A percentile compares a stretch with the other conserved stretches of the same genome.
These are phyloP conservation scores for Nitzschia putrida DNA, from an alignment of 108 stramenopile species.

Conservation along the genomic window DNA sequence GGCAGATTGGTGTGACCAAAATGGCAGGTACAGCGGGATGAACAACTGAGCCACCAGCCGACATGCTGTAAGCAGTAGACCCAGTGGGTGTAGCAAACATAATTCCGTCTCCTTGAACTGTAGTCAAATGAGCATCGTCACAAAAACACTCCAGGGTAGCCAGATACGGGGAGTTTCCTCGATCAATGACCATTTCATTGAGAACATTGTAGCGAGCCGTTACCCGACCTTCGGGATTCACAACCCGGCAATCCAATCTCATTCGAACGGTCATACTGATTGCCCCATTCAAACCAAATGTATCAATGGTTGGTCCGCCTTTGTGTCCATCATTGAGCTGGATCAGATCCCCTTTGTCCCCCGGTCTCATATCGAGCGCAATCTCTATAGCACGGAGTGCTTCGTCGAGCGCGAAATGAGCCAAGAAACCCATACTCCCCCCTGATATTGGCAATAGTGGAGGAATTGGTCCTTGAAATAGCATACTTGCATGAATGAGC, in stretches of 20 bases:
- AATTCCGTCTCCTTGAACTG: slow-evolving; percentile 96
- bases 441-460: slow-evolving; percentile 89
- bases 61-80: slow-evolving; percentile 94
- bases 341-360: background rate
- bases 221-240: slow-evolving; percentile 67
- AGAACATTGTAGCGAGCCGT: slow-evolving; percentile 80
- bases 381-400: slow-evolving; percentile 75
- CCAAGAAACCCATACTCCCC: slow-evolving; percentile 93
- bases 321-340: slow-evolving; percentile 1
- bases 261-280: slow-evolving; percentile 90
- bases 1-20: slow-evolving; percentile 94
- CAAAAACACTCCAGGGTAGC: slow-evolving; percentile 90
- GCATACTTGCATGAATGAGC: slow-evolving; percentile 72
- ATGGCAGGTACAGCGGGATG: slow-evolving; percentile 96
- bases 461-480: slow-evolving; percentile 75
- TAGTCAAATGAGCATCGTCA: slow-evolving; percentile 90
- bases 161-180: slow-evolving; percentile 89
- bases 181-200: slow-evolving; percentile 95
- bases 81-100: slow-evolving; percentile 97
- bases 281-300: slow-evolving; percentile 64
- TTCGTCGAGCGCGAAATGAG: slow-evolving; percentile 80
- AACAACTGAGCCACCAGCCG: slow-evolving; percentile 96
- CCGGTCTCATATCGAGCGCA: slow-evolving; percentile 55
- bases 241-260: slow-evolving; percentile 86
- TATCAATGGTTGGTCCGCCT: slow-evolving; percentile 44